These are phyloP conservation scores for Carex littledalei DNA, from an alignment of 176 grass and related monocot genomes.

Conservation along the genomic window DNA sequence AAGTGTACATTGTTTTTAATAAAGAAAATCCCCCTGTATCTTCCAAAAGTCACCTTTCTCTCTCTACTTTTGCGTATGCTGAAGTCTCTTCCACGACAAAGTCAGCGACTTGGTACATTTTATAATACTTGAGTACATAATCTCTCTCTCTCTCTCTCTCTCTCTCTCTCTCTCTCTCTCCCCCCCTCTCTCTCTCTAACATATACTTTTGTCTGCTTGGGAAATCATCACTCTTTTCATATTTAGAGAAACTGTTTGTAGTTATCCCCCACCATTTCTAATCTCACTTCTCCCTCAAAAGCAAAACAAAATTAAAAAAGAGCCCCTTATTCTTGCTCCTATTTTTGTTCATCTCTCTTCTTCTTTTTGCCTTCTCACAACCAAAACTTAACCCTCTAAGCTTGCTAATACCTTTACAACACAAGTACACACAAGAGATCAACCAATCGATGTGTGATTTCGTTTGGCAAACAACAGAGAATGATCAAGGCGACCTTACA, in stretches of 20 bases:
- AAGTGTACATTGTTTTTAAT: neutral
- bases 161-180: neutral
- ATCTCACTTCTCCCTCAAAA: conserved; percentile 44
- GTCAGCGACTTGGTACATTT: conserved; percentile 38
- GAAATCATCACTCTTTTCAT: conserved; percentile 37
- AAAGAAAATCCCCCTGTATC: neutral
- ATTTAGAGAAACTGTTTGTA: conserved; percentile 35
- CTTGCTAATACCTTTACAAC: neutral
- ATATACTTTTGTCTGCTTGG: conserved; percentile 40
- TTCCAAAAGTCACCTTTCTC: conserved; percentile 24
- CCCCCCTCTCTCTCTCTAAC: neutral
- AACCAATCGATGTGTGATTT: conserved; percentile 69
- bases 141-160: conserved; percentile 26
- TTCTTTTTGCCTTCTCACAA: neutral
- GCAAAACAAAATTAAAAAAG: conserved; percentile 5
- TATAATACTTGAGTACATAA: conserved; percentile 28
- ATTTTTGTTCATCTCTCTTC: neutral
- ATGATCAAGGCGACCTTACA: conserved; percentile 68
- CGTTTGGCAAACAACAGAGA: conserved; percentile 57
- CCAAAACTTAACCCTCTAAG: conserved; percentile 5
- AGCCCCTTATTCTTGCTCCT: neutral
- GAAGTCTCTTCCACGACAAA: conserved; percentile 36
- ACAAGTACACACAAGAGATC: neutral
- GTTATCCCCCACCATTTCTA: conserved; percentile 24
- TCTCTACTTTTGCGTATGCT: conserved; percentile 41